Percentiles rank a stretch among this genome's conserved stretches.
Evolutionary conservation across 2,329 filamentous ascomycete genomes (phyloP).

Genomic region (Penicillium polonicum): DNA sequence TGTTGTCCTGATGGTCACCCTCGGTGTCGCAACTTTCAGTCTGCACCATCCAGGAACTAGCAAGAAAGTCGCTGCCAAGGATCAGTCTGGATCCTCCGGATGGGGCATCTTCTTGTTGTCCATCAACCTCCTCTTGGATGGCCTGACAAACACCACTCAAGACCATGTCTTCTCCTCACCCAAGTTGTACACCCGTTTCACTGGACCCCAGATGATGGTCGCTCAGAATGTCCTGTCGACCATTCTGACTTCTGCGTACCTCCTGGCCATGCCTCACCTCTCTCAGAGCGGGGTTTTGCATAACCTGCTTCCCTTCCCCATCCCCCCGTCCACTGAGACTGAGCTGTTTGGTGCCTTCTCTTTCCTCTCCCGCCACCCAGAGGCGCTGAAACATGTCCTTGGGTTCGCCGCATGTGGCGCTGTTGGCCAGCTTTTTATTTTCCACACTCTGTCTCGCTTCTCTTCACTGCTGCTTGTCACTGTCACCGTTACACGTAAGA

Average conservation of each 20-base stretch:
- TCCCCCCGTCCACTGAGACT: conserved; percentile 58
- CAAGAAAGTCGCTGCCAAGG: conserved; percentile 51
- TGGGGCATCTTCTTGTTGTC: conserved; percentile 75
- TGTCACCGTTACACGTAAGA: conserved; percentile 95
- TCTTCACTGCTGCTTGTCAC: conserved; percentile 90
- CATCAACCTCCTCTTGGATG: conserved; percentile 92
- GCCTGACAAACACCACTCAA: conserved; percentile 93
- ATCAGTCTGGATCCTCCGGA: conserved; percentile 64
- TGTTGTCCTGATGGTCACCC: conserved; percentile 85
- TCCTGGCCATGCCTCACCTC: conserved; percentile 77
- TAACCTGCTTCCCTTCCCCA: conserved; percentile 65
- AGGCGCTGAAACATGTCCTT: conserved; percentile 81
- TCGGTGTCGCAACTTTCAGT: conserved; percentile 92
- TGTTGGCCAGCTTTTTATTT: conserved; percentile 94
- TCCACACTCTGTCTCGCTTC: conserved; percentile 91
- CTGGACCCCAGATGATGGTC: conserved; percentile 98
- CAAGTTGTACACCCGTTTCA: conserved; percentile 69
- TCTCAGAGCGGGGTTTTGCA: conserved; percentile 64
- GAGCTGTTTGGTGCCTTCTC: conserved; percentile 76
- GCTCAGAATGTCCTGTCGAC: conserved; percentile 90
- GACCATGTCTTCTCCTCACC: conserved; percentile 80
- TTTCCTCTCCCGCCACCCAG: conserved; percentile 77
- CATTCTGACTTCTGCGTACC: conserved; percentile 70
- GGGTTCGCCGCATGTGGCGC: conserved; percentile 89
- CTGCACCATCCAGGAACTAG: conserved; percentile 70